phyloP scores from a whole-genome alignment of 371 early-diverging fungal genomes.

The Enterocytospora artemiae region DNA sequence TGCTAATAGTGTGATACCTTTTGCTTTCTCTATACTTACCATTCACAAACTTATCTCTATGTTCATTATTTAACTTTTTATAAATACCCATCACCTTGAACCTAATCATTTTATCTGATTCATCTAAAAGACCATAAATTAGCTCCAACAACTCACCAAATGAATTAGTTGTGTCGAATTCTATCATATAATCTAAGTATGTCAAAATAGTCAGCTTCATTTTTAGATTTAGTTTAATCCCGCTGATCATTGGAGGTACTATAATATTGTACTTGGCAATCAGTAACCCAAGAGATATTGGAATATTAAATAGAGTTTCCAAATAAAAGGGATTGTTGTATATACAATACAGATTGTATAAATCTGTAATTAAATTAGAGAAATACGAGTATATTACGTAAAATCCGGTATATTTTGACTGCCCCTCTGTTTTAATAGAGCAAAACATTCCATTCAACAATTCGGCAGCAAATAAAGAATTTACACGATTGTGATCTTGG shows the following conservation, averaged over 20 bases:
- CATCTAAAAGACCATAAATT: too few relatives aligned
- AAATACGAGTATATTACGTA: slow-evolving; percentile 20
- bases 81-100: too few relatives aligned
- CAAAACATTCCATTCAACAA: slow-evolving; percentile 15
- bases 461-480: neutral
- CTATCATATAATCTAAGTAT: slow-evolving; percentile 31
- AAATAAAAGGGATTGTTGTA: slow-evolving; percentile 19
- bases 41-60: too few relatives aligned
- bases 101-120: too few relatives aligned
- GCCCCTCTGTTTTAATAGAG: neutral
- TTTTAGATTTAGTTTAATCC: neutral
- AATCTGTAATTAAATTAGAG: neutral
- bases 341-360: slow-evolving; percentile 18
- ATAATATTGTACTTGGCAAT: slow-evolving; percentile 18
- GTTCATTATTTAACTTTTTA: too few relatives aligned
- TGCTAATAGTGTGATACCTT: too few relatives aligned
- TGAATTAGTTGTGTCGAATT: slow-evolving; percentile 18
- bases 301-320: slow-evolving; percentile 27
- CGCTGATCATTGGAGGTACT: slow-evolving; percentile 1
- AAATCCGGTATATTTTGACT: slow-evolving; percentile 16
- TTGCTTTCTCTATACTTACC: too few relatives aligned
- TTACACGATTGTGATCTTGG: neutral
- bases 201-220: slow-evolving; percentile 8
- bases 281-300: slow-evolving; percentile 19
- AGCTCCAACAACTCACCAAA: neutral